Evolutionary conservation across 805 yeast genomes (phyloP), one percentile per base, ranked within the genome.

Genomic region (Pichia cabralensis): DNA sequence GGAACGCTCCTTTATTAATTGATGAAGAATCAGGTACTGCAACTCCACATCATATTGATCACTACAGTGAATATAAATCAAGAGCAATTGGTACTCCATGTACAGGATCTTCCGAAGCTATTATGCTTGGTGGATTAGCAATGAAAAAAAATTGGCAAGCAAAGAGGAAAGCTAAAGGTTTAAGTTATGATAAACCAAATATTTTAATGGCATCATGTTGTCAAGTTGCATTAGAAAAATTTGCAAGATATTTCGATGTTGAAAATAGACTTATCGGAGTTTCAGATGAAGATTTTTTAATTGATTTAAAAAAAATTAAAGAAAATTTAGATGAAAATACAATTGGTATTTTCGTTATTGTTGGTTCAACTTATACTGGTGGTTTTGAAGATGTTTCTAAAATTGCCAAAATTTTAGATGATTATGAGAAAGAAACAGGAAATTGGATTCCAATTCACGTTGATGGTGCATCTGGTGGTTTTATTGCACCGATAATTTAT

Each of bases 311-410:
- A 23, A 64, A 71, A 45, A 66, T 88, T 50, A 67, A 67, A 52
- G 75, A 74, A 35, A 61, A 71, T 40, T 64, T 82, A 26, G 96
- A 86, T 57, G 96, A 88, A 55, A 85, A 88, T 62, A 86, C 96
- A 11, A 85, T 86, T 60, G 96, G 96, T 47, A 71, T 83, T 28
- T 86, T 76, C 59, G 94, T 80, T 16, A 85, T 86, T 49, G 52
- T 86, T 46, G 96, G 96, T 1, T 81, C 95, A 8, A 86, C 96
- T 10, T 86, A 81, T 58, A 86, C 96, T 5, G 96, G 96, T 39
- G 86, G 86, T 31, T 85, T 82, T 59, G 96, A 86, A 55, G 72
- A 80, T 35, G 86, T 86, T 26, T 66, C 60, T 41, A 62, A 63
- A 26, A 75, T 84, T 29, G 55, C 73, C 32, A 54, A 67, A n/a